These are phyloP conservation scores for Tuber brumale DNA, from an alignment of 495 filamentous ascomycete genomes.

Conservation along the genomic window DNA sequence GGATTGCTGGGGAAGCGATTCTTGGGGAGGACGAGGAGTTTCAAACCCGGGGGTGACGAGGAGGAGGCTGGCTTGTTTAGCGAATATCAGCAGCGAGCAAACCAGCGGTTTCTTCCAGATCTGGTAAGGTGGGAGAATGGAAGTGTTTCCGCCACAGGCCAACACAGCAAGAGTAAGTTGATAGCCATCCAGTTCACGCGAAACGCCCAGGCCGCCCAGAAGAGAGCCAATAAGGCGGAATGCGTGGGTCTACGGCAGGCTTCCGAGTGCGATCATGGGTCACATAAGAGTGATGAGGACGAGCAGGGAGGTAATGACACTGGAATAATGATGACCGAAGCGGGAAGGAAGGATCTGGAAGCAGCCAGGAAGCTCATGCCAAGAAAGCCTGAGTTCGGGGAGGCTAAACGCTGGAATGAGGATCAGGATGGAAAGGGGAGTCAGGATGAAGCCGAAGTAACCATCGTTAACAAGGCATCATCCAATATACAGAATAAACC, in stretches of 20 bases:
- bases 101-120: constrained; percentile 54
- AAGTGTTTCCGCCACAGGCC: constrained; percentile 42
- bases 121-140: constrained; percentile 51
- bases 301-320: constrained; percentile 52
- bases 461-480: too few relatives aligned
- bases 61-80: too few relatives aligned
- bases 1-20: too few relatives aligned
- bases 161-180: constrained; percentile 47
- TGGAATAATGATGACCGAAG: constrained; percentile 63
- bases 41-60: too few relatives aligned
- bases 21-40: too few relatives aligned
- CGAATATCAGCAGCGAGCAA: constrained; percentile 49
- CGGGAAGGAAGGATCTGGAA: constrained; percentile 34
- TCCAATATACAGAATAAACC: too few relatives aligned
- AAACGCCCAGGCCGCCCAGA: constrained; percentile 69
- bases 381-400: constrained; percentile 29
- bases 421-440: too few relatives aligned
- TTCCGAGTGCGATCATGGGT: constrained; percentile 47
- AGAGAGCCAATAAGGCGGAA: constrained; percentile 71
- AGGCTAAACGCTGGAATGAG: too few relatives aligned
- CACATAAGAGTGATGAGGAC: constrained; percentile 48
- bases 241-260: constrained; percentile 69
- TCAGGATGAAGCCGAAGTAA: too few relatives aligned
- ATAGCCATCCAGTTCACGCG: constrained; percentile 86
- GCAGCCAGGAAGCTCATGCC: constrained; percentile 12